These are phyloP conservation scores for Mycena crocata DNA, from an alignment of 768 basidiomycete species.

Conservation along the genomic window DNA sequence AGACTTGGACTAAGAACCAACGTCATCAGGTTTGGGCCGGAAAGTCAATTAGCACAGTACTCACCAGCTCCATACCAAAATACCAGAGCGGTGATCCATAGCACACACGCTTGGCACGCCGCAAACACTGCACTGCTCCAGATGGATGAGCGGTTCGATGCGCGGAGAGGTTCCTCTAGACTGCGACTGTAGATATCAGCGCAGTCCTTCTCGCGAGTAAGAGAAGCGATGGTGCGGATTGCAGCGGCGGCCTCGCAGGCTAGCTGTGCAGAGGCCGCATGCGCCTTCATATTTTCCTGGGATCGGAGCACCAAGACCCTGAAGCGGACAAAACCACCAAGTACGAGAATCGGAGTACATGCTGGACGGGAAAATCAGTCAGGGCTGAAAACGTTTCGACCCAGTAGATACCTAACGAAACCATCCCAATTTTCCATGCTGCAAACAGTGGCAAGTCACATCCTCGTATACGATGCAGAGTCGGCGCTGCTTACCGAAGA, in stretches of 20 bases:
- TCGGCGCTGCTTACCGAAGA: no score
- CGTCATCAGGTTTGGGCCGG: no score
- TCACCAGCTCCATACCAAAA: constrained; percentile 42
- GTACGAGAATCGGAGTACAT: not conserved
- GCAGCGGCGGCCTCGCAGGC: constrained; percentile 92
- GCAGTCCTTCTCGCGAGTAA: constrained; percentile 89
- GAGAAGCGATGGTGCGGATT: constrained; percentile 88
- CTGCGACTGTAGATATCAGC: constrained; percentile 70
- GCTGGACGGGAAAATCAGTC: not conserved
- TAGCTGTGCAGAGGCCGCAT: constrained; percentile 85
- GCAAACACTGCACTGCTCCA: not conserved
- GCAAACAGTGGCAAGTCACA: not conserved
- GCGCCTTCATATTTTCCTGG: constrained; percentile 78
- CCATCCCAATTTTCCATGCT: not conserved
- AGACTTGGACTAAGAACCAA: constrained; percentile 62
- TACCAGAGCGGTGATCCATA: not conserved
- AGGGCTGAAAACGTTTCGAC: not conserved
- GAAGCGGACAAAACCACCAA: not conserved
- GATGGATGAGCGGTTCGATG: not conserved
- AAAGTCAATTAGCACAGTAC: no score
- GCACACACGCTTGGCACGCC: not conserved
- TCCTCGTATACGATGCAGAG: no score
- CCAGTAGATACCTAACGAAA: not conserved
- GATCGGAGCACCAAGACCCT: constrained; percentile 61
- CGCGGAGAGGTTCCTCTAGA: constrained; percentile 20